Evolutionary conservation across 345 rosid species (phyloP).

Genomic region (Fremontodendron californicum): DNA sequence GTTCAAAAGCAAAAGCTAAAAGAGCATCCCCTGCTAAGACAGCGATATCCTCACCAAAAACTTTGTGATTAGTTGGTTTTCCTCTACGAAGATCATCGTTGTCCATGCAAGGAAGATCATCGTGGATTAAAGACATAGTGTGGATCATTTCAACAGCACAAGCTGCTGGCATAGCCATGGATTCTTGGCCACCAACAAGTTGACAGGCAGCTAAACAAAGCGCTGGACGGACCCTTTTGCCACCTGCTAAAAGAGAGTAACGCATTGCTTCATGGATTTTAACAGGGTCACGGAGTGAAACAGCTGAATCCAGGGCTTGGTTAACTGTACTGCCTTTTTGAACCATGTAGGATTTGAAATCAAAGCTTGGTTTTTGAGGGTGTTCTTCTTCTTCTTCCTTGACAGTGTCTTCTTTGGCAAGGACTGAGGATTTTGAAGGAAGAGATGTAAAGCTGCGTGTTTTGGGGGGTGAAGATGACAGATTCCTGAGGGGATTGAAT

Average conservation of each 20-base stretch:
- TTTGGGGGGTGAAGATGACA: conserved; percentile 4
- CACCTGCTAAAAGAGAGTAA: conserved; percentile 83
- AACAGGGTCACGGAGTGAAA: conserved; percentile 54
- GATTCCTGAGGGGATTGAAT: conserved; percentile 12
- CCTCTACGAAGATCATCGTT: conserved; percentile 95
- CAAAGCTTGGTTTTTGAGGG: conserved; percentile 41
- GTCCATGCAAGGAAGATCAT: conserved; percentile 93
- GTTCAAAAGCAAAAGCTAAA: conserved; percentile 71
- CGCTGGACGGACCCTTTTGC: conserved; percentile 77
- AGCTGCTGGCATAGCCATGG: conserved; percentile 78
- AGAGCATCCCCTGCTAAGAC: conserved; percentile 90
- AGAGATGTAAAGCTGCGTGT: conserved; percentile 21
- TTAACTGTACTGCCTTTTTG: conserved; percentile 56
- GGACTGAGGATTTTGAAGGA: conserved; percentile 39
- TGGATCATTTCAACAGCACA: conserved; percentile 93
- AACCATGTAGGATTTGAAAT: conserved; percentile 77
- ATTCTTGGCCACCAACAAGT: conserved; percentile 65
- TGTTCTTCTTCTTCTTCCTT: conserved; percentile 31
- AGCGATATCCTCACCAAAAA: conserved; percentile 76
- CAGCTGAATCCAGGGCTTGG: conserved; percentile 61
- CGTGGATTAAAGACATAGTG: conserved; percentile 93
- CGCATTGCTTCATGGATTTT: conserved; percentile 95
- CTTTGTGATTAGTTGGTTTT: conserved; percentile 82
- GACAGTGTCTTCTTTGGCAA: conserved; percentile 42
- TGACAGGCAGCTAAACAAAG: conserved; percentile 89